Conservation (phyloP, 2,329 filamentous ascomycete species). For the Arthroderma uncinatum region DNA sequence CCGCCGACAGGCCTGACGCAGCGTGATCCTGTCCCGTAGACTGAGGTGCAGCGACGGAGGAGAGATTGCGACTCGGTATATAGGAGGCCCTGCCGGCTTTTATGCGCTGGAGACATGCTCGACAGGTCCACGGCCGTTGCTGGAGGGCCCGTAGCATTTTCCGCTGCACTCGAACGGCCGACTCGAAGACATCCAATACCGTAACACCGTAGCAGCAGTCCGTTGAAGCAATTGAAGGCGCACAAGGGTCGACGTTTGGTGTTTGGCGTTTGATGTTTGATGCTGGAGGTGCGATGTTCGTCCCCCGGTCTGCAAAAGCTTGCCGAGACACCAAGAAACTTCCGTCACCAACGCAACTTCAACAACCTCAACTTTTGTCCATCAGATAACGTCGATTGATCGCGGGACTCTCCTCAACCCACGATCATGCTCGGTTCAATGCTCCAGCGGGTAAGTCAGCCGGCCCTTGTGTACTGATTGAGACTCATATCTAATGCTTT, state of each 20-base stretch:
- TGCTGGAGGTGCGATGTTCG: neutral
- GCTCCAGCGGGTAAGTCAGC: conserved; percentile 29
- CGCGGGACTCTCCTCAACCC: conserved; percentile 16
- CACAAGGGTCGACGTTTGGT: too few species aligned
- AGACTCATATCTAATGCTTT: neutral
- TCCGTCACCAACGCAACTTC: conserved; percentile 11
- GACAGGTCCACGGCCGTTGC: conserved; percentile 35
- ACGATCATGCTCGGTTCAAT: conserved; percentile 32
- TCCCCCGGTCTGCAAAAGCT: too few species aligned
- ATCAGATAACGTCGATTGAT: conserved; percentile 21
- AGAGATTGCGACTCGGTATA: conserved; percentile 11
- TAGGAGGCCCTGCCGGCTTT: conserved; percentile 14
- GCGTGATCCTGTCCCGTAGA: conserved; percentile 19
- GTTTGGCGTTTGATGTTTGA: neutral
- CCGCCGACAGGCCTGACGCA: conserved; percentile 19
- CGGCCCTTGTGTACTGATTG: conserved; percentile 8
- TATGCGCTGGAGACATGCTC: conserved; percentile 24
- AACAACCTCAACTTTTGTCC: conserved; percentile 7
- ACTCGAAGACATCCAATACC: neutral
- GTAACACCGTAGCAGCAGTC: too few species aligned
- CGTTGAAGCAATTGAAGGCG: neutral
- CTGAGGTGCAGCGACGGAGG: conserved; percentile 22
- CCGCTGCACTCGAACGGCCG: conserved; percentile 7
- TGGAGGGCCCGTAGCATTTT: conserved; percentile 26
- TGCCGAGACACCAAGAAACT: conserved; percentile 8